phyloP scores from a whole-genome alignment of 2,329 filamentous ascomycete species.

The Verticillium longisporum region DNA sequence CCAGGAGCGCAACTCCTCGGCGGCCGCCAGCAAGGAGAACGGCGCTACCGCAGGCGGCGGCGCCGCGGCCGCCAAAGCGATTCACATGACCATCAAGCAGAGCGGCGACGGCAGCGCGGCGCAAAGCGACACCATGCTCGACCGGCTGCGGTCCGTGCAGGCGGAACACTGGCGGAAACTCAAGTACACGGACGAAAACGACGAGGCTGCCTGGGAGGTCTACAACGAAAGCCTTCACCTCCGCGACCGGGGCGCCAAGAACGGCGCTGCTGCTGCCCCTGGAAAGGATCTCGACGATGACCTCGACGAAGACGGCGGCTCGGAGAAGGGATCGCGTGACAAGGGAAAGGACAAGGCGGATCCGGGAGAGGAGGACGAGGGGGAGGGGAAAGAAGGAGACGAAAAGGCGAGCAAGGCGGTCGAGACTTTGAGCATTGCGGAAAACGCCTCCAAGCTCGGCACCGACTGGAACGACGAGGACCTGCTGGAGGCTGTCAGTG shows the following conservation, averaged over 20 bases:
- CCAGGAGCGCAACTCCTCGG: constrained; percentile 48
- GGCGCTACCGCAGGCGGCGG: constrained; percentile 26
- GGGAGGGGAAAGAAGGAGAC: constrained; percentile 1
- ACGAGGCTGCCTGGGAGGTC: constrained; percentile 65
- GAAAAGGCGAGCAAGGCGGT: constrained; percentile 5
- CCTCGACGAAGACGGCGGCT: neutral
- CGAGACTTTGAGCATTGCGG: constrained; percentile 15
- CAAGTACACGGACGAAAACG: constrained; percentile 76
- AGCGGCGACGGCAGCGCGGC: constrained; percentile 60
- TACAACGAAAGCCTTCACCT: constrained; percentile 70
- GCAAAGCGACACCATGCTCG: constrained; percentile 64
- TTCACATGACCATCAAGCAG: constrained; percentile 82
- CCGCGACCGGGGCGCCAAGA: constrained; percentile 10
- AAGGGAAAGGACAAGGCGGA: constrained; percentile 18
- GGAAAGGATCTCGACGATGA: constrained; percentile 14
- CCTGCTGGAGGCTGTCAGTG: constrained; percentile 38
- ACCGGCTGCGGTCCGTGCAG: constrained; percentile 71
- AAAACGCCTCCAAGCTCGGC: constrained; percentile 29
- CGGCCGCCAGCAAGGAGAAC: constrained; percentile 27
- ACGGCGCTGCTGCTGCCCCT: constrained; percentile 5
- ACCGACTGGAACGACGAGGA: constrained; percentile 36
- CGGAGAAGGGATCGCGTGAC: neutral
- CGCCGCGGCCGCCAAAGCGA: constrained; percentile 53
- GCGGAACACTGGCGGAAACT: constrained; percentile 76
- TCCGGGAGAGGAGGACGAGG: constrained; percentile 15